phyloP scores from a whole-genome alignment of 2,329 filamentous ascomycete species.

The Tricladium varicosporioides region DNA sequence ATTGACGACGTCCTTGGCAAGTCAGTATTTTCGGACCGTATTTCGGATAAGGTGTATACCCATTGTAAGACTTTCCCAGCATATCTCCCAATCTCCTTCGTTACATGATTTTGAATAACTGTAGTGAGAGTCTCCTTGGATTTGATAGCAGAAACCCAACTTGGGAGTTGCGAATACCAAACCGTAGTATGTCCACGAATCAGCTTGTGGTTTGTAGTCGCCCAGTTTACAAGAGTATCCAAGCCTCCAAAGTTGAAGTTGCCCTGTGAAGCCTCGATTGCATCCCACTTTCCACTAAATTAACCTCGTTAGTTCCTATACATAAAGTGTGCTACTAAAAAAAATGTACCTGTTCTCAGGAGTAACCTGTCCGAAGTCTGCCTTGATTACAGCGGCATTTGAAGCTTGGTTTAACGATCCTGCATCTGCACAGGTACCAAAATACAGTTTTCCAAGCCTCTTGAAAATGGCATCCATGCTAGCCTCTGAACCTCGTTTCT shows the following conservation, averaged over 20 bases:
- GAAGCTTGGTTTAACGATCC: slow-evolving; percentile 45
- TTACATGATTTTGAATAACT: slow-evolving; percentile 59
- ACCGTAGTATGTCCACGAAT: slow-evolving; percentile 64
- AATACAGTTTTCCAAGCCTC: slow-evolving; percentile 63
- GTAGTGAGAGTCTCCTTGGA: slow-evolving; percentile 50
- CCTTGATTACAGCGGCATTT: slow-evolving; percentile 50
- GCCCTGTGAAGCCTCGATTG: slow-evolving; percentile 29
- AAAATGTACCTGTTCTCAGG: slow-evolving; percentile 54
- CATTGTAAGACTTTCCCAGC: slow-evolving; percentile 61
- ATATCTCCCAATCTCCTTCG: slow-evolving; percentile 53
- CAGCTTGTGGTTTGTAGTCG: slow-evolving; percentile 50
- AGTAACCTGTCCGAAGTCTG: slow-evolving; percentile 62
- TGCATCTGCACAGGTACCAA: slow-evolving; percentile 55
- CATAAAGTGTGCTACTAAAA: not conserved
- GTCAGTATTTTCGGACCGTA: too few species aligned
- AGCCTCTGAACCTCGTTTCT: slow-evolving; percentile 6
- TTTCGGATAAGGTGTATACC: slow-evolving; percentile 27
- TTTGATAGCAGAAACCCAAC: slow-evolving; percentile 55
- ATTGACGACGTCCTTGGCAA: slow-evolving; percentile 53
- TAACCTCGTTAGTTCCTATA: not conserved
- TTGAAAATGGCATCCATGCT: slow-evolving; percentile 56
- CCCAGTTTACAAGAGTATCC: slow-evolving; percentile 28
- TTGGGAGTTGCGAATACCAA: slow-evolving; percentile 58
- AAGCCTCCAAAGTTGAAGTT: slow-evolving; percentile 14
- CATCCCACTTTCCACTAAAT: slow-evolving; percentile 11